Evolutionary conservation across 2,329 filamentous ascomycete genomes (phyloP).

Genomic region (Beauveria brongniartii): DNA sequence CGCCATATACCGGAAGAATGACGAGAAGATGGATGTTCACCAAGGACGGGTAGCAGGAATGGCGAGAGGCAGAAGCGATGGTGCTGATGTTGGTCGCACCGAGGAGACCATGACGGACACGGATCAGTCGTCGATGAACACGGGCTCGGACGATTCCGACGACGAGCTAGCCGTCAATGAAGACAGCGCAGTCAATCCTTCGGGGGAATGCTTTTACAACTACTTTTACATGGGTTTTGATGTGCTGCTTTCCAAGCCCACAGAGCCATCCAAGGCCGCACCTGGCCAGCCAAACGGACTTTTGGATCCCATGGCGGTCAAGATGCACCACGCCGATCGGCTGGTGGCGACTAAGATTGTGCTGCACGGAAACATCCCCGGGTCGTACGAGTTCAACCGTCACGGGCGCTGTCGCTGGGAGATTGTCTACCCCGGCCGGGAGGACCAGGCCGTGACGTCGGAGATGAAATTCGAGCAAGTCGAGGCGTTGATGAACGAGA

Average conservation of each 20-base stretch:
- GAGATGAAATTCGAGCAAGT: slow-evolving; percentile 73
- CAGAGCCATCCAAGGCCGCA: slow-evolving; percentile 53
- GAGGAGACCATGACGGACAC: slow-evolving; percentile 58
- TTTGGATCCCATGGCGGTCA: slow-evolving; percentile 24
- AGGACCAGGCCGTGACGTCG: slow-evolving; percentile 50
- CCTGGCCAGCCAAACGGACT: slow-evolving; percentile 31
- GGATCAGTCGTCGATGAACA: slow-evolving; percentile 66
- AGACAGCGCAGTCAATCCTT: slow-evolving; percentile 43
- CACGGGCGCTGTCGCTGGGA: slow-evolving; percentile 86
- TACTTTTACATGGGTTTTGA: slow-evolving; percentile 97
- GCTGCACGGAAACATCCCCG: slow-evolving; percentile 88
- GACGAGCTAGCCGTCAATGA: slow-evolving; percentile 52
- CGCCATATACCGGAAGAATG: slow-evolving; percentile 86
- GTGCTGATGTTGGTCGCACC: slow-evolving; percentile 33
- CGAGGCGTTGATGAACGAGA: slow-evolving; percentile 56
- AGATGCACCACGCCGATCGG: slow-evolving; percentile 46
- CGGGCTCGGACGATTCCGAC: slow-evolving; percentile 59
- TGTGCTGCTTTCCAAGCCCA: slow-evolving; percentile 75
- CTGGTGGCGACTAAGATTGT: slow-evolving; percentile 87
- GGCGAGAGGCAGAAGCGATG: slow-evolving; percentile 37
- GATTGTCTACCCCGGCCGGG: slow-evolving; percentile 49
- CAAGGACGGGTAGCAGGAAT: slow-evolving; percentile 49
- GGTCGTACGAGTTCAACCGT: slow-evolving; percentile 93
- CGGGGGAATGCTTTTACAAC: slow-evolving; percentile 85
- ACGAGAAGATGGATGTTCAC: slow-evolving; percentile 83